A percentile compares a stretch with the other conserved stretches of the same genome.
Evolutionary conservation across 1,284 basidiomycete genomes (phyloP).

Genomic region (Cyathus olla): DNA sequence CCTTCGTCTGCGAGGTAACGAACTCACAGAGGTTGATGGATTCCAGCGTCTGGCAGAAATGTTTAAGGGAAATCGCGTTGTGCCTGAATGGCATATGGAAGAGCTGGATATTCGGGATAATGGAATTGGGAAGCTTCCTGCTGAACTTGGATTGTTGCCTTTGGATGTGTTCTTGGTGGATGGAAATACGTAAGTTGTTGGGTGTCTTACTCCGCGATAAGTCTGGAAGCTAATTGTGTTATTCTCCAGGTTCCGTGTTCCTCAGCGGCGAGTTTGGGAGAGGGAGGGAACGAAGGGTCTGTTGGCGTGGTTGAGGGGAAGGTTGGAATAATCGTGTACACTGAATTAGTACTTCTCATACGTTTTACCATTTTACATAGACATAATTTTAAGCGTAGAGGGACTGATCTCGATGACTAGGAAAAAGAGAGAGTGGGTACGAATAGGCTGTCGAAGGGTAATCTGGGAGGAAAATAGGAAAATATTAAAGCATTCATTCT

Average conservation of each 20-base stretch:
- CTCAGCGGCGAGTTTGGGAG: conserved; percentile 83
- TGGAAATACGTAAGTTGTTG: conserved; percentile 77
- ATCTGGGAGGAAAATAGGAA: no score
- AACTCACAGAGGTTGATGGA: conserved; percentile 67
- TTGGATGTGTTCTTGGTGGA: conserved; percentile 85
- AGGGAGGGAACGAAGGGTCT: conserved; percentile 86
- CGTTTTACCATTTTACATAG: no score
- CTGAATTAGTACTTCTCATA: no score
- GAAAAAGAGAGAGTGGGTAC: no score
- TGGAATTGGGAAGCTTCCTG: conserved; percentile 73
- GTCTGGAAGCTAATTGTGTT: no score
- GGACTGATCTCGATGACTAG: no score
- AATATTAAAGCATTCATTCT: no score
- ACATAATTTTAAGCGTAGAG: no score
- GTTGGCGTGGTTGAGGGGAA: conserved; percentile 77
- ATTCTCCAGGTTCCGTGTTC: conserved; percentile 77
- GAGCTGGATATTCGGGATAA: conserved; percentile 86
- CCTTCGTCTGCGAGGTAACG: conserved; percentile 76
- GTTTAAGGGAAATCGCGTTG: conserved; percentile 72
- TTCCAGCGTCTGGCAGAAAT: conserved; percentile 67
- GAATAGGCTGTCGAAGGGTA: no score
- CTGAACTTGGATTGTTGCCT: conserved; percentile 78
- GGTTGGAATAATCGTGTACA: conserved; percentile 62
- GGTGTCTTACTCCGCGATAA: no score
- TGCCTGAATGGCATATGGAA: conserved; percentile 78